These are phyloP conservation scores for Cercospora zeina DNA, from an alignment of 2,329 filamentous ascomycete species.

Conservation along the genomic window DNA sequence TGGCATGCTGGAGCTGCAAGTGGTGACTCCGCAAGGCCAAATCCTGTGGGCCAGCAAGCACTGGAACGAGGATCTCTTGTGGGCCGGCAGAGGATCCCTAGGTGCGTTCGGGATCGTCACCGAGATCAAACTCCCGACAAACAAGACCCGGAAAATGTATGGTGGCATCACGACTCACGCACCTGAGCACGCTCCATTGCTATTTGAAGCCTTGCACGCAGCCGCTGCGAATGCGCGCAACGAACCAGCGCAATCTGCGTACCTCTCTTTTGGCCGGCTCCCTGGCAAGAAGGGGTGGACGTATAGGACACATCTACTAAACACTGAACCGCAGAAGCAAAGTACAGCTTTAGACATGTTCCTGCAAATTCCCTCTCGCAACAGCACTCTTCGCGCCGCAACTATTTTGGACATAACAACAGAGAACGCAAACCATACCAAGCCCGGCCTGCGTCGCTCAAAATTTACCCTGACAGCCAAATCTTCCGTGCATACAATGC, in stretches of 20 bases:
- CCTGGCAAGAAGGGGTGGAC: conserved; percentile 21
- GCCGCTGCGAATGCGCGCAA: conserved; percentile 12
- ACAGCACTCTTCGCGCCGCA: conserved; percentile 22
- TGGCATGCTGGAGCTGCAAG: conserved; percentile 28
- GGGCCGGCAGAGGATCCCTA: conserved; percentile 33
- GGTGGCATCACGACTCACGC: conserved; percentile 28
- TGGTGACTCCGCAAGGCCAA: conserved; percentile 32
- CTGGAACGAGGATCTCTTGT: conserved; percentile 34
- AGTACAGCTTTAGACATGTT: conserved; percentile 21
- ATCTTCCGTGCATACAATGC: conserved; percentile 20
- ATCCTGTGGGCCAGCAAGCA: conserved; percentile 27
- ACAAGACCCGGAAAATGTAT: conserved; percentile 34
- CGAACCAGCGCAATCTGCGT: conserved; percentile 22
- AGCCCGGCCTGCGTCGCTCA: conserved; percentile 23
- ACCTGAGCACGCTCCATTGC: conserved; percentile 13
- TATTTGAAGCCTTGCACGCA: conserved; percentile 24
- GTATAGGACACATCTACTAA: conserved; percentile 26
- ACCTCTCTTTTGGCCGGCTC: conserved; percentile 29
- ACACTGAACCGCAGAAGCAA: conserved; percentile 24
- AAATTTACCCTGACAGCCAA: conserved; percentile 30
- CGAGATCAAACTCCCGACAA: conserved; percentile 28
- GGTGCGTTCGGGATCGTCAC: conserved; percentile 35
- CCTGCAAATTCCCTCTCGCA: conserved; percentile 22
- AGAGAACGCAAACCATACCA: conserved; percentile 24
- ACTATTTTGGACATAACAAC: conserved; percentile 24